Base-by-base conservation (phyloP, 139 green algal species). In the Protoeuglena noctilucae region DNA sequence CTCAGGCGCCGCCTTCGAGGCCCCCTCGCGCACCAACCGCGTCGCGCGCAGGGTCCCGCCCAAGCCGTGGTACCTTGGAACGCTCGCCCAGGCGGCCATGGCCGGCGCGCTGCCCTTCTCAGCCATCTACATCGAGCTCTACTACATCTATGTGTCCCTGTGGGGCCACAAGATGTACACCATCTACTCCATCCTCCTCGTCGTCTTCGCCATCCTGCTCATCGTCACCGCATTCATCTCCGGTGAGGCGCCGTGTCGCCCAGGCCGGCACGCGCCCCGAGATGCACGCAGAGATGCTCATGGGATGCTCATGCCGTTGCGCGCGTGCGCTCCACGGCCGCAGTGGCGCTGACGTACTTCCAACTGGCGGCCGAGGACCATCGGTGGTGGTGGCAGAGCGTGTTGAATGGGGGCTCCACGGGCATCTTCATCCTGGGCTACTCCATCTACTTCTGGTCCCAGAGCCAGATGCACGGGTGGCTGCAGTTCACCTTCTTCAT, bases 81-180 rank as follows among this genome's bases (percentile, higher is more conserved):
- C 80, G 4, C 9, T 84, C 1, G 70, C 81, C 0, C 87, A 96
- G 70, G 93, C 95, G 81, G 6, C 81, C 14, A 93, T 94, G 83
- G 86, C 28, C n/a, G 85, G 85, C 54, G 93, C 93, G 73, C 71
- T 95, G 65, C 87, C 86, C 29, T 95, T 95, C 78, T 84, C 65
- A n/a, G 87, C 87, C 53, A 96, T 96, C 71, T 96, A 96, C 79
- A 93, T 96, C 40, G 87, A 96, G 83, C 79, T 96, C 17, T 93
- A 94, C 74, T 96, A 96, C 77, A 93, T 96, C 65, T 96, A 95
- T 62, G 79, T 78, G 39, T 82, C 55, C 64, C 78, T 98, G 52
- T 97, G 89, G 89, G 87, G 87, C 31, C 84, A 96, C 75, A 97
- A 97, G 75, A 67, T 92, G 25, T 95, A 94, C 79, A 89, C 79